Percentiles rank a stretch among this genome's conserved stretches.
Evolutionary conservation across 1,139 yeast species (phyloP).

Genomic region (Magnusiomyces starmeri): DNA sequence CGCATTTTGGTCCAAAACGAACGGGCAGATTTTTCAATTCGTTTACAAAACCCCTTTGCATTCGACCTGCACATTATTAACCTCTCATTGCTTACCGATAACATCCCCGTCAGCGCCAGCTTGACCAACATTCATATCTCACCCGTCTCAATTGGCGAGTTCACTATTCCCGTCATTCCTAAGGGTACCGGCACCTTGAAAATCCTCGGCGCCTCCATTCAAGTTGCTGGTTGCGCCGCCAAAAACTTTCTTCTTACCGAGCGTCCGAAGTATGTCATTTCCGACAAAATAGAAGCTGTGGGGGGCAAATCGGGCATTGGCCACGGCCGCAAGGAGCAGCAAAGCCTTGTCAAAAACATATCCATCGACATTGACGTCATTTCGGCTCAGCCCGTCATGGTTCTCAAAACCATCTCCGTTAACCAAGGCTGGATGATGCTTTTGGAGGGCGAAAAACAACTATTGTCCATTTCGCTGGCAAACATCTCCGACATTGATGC

Average conservation of each 20-base stretch:
- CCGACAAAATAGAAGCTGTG: constrained; percentile 26
- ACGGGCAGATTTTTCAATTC: constrained; percentile 38
- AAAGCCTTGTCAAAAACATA: constrained; percentile 16
- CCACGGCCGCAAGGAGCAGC: constrained; percentile 6
- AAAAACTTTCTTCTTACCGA: constrained; percentile 34
- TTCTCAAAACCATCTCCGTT: constrained; percentile 45
- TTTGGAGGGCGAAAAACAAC: constrained; percentile 65
- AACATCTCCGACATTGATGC: constrained; percentile 46
- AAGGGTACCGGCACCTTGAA: constrained; percentile 37
- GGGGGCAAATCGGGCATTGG: constrained; percentile 26
- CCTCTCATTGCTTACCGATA: constrained; percentile 31
- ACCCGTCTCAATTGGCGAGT: constrained; percentile 37
- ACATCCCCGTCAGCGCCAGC: constrained; percentile 22
- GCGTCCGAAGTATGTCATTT: constrained; percentile 18
- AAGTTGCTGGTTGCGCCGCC: constrained; percentile 41
- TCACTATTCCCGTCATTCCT: constrained; percentile 43
- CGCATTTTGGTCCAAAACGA: constrained; percentile 26
- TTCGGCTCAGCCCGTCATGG: constrained; percentile 60
- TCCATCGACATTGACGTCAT: constrained; percentile 39
- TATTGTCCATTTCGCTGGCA: constrained; percentile 46
- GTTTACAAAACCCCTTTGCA: constrained; percentile 72
- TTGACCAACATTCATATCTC: constrained; percentile 32
- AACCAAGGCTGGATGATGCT: constrained; percentile 66
- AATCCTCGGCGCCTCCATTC: constrained; percentile 41
- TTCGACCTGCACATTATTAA: constrained; percentile 62